Evolutionary conservation across 345 rosid genomes (phyloP).

Genomic region (Corchorus olitorius): DNA sequence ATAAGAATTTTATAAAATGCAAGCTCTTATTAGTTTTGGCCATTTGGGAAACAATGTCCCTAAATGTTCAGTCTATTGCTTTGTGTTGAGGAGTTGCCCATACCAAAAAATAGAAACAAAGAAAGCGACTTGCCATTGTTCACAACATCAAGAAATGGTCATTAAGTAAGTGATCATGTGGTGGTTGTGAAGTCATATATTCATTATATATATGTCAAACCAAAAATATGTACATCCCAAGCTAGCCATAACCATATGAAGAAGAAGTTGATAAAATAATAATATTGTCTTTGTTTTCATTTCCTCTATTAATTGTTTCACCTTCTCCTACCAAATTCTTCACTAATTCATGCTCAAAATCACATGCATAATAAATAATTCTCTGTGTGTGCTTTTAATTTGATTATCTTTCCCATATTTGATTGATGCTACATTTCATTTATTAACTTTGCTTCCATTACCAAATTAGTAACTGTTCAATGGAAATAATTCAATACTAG

Average conservation of each 20-base stretch:
- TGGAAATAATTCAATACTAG: too few species aligned
- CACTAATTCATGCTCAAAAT: neutral
- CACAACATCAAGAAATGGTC: neutral
- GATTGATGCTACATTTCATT: neutral
- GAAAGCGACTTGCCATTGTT: neutral
- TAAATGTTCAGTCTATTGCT: neutral
- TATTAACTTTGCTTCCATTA: neutral
- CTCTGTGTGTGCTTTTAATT: neutral
- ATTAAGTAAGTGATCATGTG: conserved; percentile 31
- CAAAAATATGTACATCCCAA: neutral
- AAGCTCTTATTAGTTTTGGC: too few species aligned
- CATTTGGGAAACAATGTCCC: too few species aligned
- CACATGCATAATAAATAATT: conserved; percentile 2
- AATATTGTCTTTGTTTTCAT: neutral
- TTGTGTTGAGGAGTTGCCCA: neutral
- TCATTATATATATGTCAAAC: neutral
- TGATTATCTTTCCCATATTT: too few species aligned
- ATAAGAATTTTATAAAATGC: too few species aligned
- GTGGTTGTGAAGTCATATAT: conserved; percentile 20
- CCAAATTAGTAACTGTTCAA: neutral
- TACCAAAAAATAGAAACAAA: neutral
- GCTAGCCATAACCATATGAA: neutral
- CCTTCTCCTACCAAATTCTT: neutral
- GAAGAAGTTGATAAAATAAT: neutral
- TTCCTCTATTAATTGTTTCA: neutral